These are phyloP conservation scores for Vitrella brassicaformis DNA, from an alignment of 73 alveolate species.

Conservation along the genomic window DNA sequence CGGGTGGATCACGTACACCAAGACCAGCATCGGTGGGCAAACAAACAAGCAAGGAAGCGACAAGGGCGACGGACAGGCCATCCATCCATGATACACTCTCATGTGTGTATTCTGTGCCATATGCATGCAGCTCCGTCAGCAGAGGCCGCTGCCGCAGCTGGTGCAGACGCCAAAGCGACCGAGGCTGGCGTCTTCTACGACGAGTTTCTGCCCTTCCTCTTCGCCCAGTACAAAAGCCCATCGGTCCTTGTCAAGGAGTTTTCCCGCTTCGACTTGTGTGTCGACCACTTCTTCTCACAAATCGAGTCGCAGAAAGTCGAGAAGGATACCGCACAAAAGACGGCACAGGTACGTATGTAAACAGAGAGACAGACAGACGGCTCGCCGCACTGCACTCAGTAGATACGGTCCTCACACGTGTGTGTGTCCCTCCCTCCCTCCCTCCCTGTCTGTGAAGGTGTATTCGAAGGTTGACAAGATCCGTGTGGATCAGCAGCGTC, in stretches of 20 bases:
- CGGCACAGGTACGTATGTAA: too few relatives aligned
- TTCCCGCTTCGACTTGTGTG: conserved; percentile 6
- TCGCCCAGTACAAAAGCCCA: background rate
- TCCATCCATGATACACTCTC: too few relatives aligned
- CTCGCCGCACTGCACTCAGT: too few relatives aligned
- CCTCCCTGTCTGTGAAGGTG: conserved; percentile 41
- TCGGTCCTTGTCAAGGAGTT: background rate
- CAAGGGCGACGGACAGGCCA: too few relatives aligned
- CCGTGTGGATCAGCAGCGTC: conserved; percentile 57
- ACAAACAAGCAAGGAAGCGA: too few relatives aligned
- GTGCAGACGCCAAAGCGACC: background rate
- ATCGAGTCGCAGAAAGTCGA: conserved; percentile 9
- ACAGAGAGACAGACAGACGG: too few relatives aligned
- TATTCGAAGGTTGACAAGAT: conserved; percentile 67
- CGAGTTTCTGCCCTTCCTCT: background rate
- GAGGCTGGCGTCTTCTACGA: background rate
- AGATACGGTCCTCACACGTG: too few relatives aligned
- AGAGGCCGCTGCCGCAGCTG: background rate
- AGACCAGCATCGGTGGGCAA: too few relatives aligned
- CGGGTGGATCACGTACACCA: too few relatives aligned
- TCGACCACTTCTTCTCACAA: conserved; percentile 4
- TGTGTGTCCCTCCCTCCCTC: too few relatives aligned
- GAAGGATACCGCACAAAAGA: conserved; percentile 2
- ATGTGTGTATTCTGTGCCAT: too few relatives aligned
- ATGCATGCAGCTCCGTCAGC: background rate